These are phyloP conservation scores for Papiliotrema fonsecae DNA, from an alignment of 1,284 basidiomycete species.

Conservation along the genomic window DNA sequence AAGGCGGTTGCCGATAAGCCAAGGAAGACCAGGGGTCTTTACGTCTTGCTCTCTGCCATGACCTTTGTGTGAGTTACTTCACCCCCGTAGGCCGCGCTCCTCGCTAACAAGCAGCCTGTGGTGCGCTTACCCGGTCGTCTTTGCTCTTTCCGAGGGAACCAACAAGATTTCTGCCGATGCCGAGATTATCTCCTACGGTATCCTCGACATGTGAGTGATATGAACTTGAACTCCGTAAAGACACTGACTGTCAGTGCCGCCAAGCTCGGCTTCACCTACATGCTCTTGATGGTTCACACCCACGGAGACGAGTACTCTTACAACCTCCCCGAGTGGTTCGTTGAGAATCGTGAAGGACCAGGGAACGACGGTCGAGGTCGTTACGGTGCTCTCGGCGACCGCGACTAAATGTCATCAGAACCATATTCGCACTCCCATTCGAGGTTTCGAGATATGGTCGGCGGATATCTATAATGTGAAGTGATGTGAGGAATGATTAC, in stretches of 20 bases:
- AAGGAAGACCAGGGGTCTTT: slow-evolving; percentile 32
- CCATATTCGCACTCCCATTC: too few species aligned
- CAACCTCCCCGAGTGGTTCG: slow-evolving; percentile 43
- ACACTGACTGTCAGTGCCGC: slow-evolving; percentile 21
- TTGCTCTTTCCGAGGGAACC: slow-evolving; percentile 32
- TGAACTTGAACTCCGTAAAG: not conserved
- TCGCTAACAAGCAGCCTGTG: slow-evolving; percentile 25
- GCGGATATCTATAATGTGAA: too few species aligned
- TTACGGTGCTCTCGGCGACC: slow-evolving; percentile 35
- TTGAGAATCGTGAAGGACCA: slow-evolving; percentile 24
- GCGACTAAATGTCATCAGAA: too few species aligned
- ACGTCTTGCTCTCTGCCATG: slow-evolving; percentile 29
- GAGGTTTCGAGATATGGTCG: too few species aligned
- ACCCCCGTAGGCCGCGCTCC: not conserved
- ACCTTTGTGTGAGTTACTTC: slow-evolving; percentile 25
- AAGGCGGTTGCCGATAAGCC: slow-evolving; percentile 29
- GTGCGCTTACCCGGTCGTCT: slow-evolving; percentile 40
- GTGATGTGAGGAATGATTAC: too few species aligned
- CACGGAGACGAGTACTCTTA: slow-evolving; percentile 42
- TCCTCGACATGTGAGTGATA: slow-evolving; percentile 40
- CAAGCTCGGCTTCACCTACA: slow-evolving; percentile 42
- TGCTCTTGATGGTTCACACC: slow-evolving; percentile 40
- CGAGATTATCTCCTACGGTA: slow-evolving; percentile 42
- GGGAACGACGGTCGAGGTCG: slow-evolving; percentile 32
- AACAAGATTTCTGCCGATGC: slow-evolving; percentile 38